phyloP scores from a whole-genome alignment of 768 basidiomycete species.

The Vararia minispora region DNA sequence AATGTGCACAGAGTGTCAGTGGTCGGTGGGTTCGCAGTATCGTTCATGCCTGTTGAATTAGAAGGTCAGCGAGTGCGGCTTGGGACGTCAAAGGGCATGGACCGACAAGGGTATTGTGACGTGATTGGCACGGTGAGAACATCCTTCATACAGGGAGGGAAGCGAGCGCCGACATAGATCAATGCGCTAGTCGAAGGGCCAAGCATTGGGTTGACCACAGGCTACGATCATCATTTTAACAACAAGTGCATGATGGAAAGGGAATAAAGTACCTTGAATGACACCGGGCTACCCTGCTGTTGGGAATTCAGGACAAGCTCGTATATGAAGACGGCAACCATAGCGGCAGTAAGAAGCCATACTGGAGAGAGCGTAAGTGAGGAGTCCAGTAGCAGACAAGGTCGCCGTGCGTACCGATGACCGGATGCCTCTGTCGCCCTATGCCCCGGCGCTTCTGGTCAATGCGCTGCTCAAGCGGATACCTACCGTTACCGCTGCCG shows the following conservation, averaged over 20 bases:
- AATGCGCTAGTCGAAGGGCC: conserved; percentile 80
- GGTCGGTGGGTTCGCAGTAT: conserved; percentile 79
- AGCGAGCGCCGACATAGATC: conserved; percentile 84
- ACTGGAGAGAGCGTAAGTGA: conserved; percentile 27
- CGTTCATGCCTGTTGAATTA: conserved; percentile 60
- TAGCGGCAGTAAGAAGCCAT: conserved; percentile 50
- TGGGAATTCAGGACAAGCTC: conserved; percentile 70
- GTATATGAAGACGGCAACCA: conserved; percentile 73
- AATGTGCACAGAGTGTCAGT: conserved; percentile 57
- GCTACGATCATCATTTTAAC: conserved; percentile 28
- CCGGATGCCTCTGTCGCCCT: conserved; percentile 71
- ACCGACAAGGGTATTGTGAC: conserved; percentile 48
- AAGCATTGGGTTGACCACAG: conserved; percentile 79
- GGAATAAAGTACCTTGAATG: conserved; percentile 52
- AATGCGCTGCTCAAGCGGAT: conserved; percentile 70
- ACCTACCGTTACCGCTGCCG: conserved; percentile 18
- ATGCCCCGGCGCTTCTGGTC: conserved; percentile 82
- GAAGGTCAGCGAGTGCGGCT: conserved; percentile 1
- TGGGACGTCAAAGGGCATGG: not conserved
- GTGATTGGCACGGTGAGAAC: conserved; percentile 45
- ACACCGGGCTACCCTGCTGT: conserved; percentile 74
- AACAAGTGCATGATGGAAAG: not conserved
- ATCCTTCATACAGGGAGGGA: conserved; percentile 85
- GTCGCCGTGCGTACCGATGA: conserved; percentile 43
- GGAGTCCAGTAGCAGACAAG: not conserved